phyloP scores from a whole-genome alignment of 306 rosid species.

The Heteromeles arbutifolia region DNA sequence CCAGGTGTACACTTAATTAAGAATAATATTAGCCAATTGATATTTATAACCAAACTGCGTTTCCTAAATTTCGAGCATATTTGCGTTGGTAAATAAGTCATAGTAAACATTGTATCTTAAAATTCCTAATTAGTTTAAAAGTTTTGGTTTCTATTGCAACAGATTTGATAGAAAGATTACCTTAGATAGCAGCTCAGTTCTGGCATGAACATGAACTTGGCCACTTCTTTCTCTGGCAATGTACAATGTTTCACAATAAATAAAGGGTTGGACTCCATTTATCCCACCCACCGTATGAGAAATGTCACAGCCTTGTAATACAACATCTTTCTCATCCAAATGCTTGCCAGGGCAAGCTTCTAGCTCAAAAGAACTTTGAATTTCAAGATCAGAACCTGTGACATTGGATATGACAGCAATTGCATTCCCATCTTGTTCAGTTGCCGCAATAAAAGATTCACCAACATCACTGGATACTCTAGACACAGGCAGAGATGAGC shows the following conservation, averaged over 20 bases:
- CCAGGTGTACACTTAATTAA: background rate
- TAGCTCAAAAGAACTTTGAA: slow-evolving; percentile 8
- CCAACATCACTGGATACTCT: slow-evolving; percentile 12
- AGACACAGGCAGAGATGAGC: slow-evolving; percentile 25
- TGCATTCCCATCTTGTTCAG: slow-evolving; percentile 10
- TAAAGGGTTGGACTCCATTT: slow-evolving; percentile 20
- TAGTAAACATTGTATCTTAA: background rate
- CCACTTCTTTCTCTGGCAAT: slow-evolving; percentile 32
- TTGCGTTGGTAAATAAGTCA: background rate
- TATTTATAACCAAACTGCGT: background rate
- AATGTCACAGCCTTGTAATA: slow-evolving; percentile 11
- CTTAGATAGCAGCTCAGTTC: slow-evolving; percentile 37
- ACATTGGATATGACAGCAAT: slow-evolving; percentile 14
- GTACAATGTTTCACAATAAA: slow-evolving; percentile 20
- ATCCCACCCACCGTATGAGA: slow-evolving; percentile 11
- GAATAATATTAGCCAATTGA: background rate
- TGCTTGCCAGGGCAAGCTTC: slow-evolving; percentile 13
- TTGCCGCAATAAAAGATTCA: slow-evolving; percentile 5
- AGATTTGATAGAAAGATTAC: slow-evolving; percentile 26
- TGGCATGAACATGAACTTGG: slow-evolving; percentile 30
- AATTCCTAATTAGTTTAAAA: background rate
- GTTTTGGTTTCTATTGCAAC: background rate
- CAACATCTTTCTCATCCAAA: slow-evolving; percentile 19
- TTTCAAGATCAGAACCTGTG: slow-evolving; percentile 7
- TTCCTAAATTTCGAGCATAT: background rate